Evolutionary conservation across 352 stramenopile species (phyloP).

Genomic region (Phytophthora hibernalis): DNA sequence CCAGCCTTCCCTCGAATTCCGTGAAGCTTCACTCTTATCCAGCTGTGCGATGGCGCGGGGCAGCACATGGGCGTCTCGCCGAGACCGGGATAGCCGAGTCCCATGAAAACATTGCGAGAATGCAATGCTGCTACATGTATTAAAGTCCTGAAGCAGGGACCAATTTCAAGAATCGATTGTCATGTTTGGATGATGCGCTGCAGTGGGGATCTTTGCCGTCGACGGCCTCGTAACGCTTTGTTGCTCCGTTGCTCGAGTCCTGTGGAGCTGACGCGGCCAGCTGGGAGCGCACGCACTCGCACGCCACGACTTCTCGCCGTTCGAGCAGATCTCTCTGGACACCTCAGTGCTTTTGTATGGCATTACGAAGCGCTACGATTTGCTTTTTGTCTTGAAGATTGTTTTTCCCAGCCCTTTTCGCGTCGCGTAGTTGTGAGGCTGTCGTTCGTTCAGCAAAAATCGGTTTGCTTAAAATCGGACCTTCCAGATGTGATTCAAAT

Average conservation of each 20-base stretch:
- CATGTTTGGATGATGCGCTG: slow-evolving; percentile 16
- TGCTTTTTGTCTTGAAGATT: slow-evolving; percentile 15
- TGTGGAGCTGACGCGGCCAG: slow-evolving; percentile 13
- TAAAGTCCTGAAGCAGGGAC: not conserved
- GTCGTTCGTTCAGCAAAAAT: slow-evolving; percentile 27
- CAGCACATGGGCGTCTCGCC: slow-evolving; percentile 1
- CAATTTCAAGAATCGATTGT: not conserved
- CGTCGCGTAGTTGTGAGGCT: slow-evolving; percentile 33
- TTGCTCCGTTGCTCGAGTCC: not conserved
- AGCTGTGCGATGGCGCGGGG: slow-evolving; percentile 26
- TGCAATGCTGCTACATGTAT: slow-evolving; percentile 6
- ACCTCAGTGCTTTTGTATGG: not conserved
- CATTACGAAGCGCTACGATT: slow-evolving; percentile 18
- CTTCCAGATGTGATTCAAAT: not conserved
- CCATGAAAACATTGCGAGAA: slow-evolving; percentile 15
- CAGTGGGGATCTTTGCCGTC: slow-evolving; percentile 1
- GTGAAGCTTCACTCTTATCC: slow-evolving; percentile 30
- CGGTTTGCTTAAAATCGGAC: not conserved
- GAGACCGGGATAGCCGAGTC: slow-evolving; percentile 4
- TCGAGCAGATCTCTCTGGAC: slow-evolving; percentile 39
- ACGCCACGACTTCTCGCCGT: slow-evolving; percentile 43
- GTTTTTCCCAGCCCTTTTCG: slow-evolving; percentile 17
- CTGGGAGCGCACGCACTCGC: slow-evolving; percentile 38
- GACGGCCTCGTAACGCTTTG: slow-evolving; percentile 12
- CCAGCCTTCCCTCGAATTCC: slow-evolving; percentile 28